Evolutionary conservation across 345 rosid genomes (phyloP), one percentile per base, ranked within the genome.

Genomic region (Bruguiera parviflora): DNA sequence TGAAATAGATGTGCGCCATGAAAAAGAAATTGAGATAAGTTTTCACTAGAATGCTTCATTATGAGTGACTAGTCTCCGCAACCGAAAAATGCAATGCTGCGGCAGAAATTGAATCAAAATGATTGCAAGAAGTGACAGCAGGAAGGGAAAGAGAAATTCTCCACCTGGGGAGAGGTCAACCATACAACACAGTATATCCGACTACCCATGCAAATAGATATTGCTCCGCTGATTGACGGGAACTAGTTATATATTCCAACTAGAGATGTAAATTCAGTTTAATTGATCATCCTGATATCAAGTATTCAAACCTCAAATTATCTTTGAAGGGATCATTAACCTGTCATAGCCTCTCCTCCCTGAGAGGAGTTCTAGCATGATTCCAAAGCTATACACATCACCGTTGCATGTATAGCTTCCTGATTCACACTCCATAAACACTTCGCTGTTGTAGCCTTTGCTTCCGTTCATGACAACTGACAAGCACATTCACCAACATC

Each of bases 351-450:
- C 73, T 77, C 81, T 88, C 62, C 92, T n/a, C n/a, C n/a, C n/a
- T n/a, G n/a, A n/a, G n/a, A n/a, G n/a, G n/a, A n/a, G n/a, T n/a
- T n/a, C n/a, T n/a, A n/a, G n/a, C n/a, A n/a, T n/a, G n/a, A n/a
- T n/a, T n/a, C 99, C 99, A 52, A 95, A 90, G 83, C 99, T 95
- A 73, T 84, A 95, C 85, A 71, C 27, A 25, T 95, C 99, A 63
- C 97, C 92, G 66, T 88, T 92, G 83, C 88, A 87, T 61, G 96
- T 85, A 86, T 25, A 25, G 27, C 27, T 25, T 25, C 27, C 27
- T 25, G 27, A 25, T 74, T 91, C 97, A 4, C 82, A 78, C 77
- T 95, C 97, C 89, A 4, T 74, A 63, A 46, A 74, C 64, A 70
- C 27, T 1, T 25, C 27, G 2, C 27, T 25, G 27, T 2, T 25